Conservation (phyloP, 257 asterid genomes). For the Oldenlandia corymbosa region DNA sequence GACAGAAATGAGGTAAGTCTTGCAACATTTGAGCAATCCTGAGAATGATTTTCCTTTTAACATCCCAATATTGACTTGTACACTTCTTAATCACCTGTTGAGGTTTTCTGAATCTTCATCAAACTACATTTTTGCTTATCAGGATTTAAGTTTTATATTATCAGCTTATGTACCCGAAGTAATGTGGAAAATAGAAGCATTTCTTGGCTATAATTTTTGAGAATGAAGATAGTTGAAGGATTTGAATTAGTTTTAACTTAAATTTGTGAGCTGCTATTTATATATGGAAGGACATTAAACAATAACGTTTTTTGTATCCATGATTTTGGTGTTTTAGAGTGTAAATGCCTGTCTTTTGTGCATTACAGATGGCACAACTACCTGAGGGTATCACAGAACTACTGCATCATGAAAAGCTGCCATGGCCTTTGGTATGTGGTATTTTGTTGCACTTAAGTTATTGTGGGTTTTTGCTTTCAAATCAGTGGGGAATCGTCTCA, state of each 20-base stretch:
- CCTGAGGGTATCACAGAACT: constrained; percentile 90
- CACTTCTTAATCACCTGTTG: neutral
- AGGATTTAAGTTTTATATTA: neutral
- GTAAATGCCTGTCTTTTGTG: constrained; percentile 10
- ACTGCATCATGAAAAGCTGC: constrained; percentile 62
- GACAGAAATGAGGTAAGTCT: constrained; percentile 72
- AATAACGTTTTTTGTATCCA: neutral
- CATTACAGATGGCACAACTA: constrained; percentile 76
- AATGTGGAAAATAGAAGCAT: neutral
- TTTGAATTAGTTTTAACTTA: neutral
- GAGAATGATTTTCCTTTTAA: no score
- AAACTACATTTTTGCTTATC: neutral
- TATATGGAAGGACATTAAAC: no score
- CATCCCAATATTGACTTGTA: neutral
- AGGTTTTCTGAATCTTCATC: neutral
- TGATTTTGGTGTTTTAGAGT: neutral
- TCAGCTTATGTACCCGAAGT: neutral
- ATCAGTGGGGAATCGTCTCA: neutral
- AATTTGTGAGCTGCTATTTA: no score
- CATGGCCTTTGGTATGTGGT: constrained; percentile 69
- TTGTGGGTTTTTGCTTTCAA: neutral
- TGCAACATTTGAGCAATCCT: neutral
- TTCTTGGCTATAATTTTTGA: neutral
- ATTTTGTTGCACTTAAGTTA: neutral
- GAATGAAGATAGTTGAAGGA: neutral